A percentile compares a stretch with the other conserved stretches of the same genome.
Conservation (phyloP, 768 basidiomycete species). For the Floccularia luteovirens region DNA sequence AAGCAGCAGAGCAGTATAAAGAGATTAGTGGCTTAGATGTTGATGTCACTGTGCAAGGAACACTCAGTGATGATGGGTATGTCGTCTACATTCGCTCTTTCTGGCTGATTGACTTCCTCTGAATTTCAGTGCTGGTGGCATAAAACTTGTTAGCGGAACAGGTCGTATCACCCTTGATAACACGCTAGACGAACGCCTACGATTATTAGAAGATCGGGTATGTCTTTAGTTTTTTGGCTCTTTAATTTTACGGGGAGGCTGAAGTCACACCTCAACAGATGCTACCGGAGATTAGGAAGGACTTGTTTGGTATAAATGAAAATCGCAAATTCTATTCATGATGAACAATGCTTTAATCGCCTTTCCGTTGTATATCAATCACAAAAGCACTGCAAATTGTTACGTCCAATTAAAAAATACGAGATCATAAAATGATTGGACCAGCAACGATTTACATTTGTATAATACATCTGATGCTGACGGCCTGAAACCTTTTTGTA, state of each 20-base stretch:
- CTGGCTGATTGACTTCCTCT: background rate
- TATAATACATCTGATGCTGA: too few species aligned
- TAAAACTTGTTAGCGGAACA: slow-evolving; percentile 65
- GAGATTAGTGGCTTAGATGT: slow-evolving; percentile 71
- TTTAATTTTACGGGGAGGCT: background rate
- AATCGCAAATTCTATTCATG: slow-evolving; percentile 90
- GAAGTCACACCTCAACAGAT: slow-evolving; percentile 52
- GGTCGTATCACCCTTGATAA: slow-evolving; percentile 88
- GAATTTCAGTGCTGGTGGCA: slow-evolving; percentile 70
- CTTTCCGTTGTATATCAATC: too few species aligned
- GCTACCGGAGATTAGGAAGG: slow-evolving; percentile 89
- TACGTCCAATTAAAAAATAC: too few species aligned
- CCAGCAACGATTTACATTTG: too few species aligned
- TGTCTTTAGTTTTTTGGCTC: slow-evolving; percentile 15
- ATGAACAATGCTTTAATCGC: too few species aligned
- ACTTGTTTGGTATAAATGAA: slow-evolving; percentile 84
- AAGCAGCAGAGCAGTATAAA: slow-evolving; percentile 60
- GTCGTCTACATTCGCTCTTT: slow-evolving; percentile 13
- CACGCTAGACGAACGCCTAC: slow-evolving; percentile 86
- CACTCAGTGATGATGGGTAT: slow-evolving; percentile 63
- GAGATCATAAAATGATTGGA: too few species aligned
- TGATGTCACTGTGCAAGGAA: slow-evolving; percentile 49
- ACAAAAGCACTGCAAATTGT: too few species aligned
- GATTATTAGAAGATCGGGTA: slow-evolving; percentile 85
- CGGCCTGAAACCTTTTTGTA: too few species aligned